These are phyloP conservation scores for Angophora floribunda DNA, from an alignment of 345 rosid genomes.

Conservation along the genomic window DNA sequence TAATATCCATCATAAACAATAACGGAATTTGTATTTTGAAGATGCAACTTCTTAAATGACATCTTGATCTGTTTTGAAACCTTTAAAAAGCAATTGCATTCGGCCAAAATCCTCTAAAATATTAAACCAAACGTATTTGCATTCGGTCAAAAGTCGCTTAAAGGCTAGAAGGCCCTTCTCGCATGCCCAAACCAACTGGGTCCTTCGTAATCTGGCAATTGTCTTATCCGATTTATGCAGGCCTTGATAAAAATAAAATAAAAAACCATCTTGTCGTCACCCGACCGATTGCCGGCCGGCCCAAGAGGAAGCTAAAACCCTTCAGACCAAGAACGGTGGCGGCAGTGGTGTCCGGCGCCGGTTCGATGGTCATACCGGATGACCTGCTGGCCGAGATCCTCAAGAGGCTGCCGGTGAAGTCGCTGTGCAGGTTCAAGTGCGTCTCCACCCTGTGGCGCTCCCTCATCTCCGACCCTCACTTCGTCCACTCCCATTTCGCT, in stretches of 20 bases:
- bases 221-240: not conserved
- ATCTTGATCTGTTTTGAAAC: no score
- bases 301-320: not conserved
- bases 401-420: not conserved
- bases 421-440: not conserved
- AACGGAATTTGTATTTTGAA: no score
- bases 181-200: no score
- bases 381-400: not conserved
- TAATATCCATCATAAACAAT: no score
- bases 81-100: no score
- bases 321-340: not conserved
- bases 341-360: not conserved
- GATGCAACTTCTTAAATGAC: no score
- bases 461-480: not conserved
- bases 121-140: no score
- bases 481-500: not conserved
- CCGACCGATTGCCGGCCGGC: not conserved
- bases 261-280: not conserved
- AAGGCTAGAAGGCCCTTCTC: no score
- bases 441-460: not conserved
- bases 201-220: not conserved
- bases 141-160: no score
- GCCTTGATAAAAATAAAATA: not conserved
- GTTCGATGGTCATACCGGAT: not conserved
- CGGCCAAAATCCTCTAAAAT: no score